phyloP scores from a whole-genome alignment of 148 eudicot species.

The Linanthus parryae region DNA sequence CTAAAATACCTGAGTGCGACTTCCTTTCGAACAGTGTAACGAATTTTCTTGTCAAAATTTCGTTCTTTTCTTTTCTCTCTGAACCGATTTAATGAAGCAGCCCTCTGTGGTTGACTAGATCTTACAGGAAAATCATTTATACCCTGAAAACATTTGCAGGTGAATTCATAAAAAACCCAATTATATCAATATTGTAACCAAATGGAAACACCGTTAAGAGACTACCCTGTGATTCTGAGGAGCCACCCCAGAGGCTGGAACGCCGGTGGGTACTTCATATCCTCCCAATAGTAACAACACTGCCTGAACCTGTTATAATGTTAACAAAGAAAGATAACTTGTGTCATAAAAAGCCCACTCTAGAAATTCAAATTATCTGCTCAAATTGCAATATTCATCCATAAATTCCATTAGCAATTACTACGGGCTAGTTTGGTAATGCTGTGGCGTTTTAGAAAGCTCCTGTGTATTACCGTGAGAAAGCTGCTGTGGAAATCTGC shows the following conservation, averaged over 20 bases:
- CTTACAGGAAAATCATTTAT: constrained; percentile 48
- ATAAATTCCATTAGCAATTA: too few relatives aligned
- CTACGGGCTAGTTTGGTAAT: too few relatives aligned
- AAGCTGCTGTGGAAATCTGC: too few relatives aligned
- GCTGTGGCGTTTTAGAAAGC: too few relatives aligned
- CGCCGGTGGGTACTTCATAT: constrained; percentile 52
- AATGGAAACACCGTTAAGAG: not conserved
- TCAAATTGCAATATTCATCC: too few relatives aligned
- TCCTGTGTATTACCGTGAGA: too few relatives aligned
- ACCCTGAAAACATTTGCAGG: too few relatives aligned
- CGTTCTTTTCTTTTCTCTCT: constrained; percentile 92
- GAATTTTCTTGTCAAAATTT: constrained; percentile 81
- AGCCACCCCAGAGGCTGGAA: constrained; percentile 34
- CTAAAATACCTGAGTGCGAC: constrained; percentile 90
- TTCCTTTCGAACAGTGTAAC: constrained; percentile 84
- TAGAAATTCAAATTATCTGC: too few relatives aligned
- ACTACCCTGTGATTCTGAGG: constrained; percentile 59
- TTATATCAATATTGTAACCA: not conserved
- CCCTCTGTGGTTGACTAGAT: constrained; percentile 65
- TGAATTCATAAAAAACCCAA: too few relatives aligned
- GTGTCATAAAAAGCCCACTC: too few relatives aligned
- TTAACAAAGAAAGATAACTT: too few relatives aligned
- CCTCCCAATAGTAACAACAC: constrained; percentile 78
- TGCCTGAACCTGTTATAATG: constrained; percentile 76
- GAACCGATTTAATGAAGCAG: constrained; percentile 80